These are phyloP conservation scores for Pseudogymnoascus sp. DNA, from an alignment of 2,329 filamentous ascomycete species.

Conservation along the genomic window DNA sequence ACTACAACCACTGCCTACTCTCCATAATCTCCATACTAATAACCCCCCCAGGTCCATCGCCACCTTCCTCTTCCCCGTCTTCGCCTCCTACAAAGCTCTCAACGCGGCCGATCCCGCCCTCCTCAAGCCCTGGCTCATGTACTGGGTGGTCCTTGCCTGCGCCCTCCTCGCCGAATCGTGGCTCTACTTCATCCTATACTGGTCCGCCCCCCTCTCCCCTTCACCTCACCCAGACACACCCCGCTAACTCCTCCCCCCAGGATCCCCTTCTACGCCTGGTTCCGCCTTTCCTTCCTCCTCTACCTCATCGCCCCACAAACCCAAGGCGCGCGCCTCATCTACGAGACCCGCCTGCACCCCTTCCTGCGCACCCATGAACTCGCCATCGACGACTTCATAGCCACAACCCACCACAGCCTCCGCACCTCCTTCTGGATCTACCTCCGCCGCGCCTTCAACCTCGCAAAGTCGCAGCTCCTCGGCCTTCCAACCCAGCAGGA, in stretches of 20 bases:
- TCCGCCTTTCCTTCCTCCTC: slow-evolving; percentile 77
- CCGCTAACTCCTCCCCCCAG: slow-evolving; percentile 31
- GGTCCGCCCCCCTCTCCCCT: slow-evolving; percentile 40
- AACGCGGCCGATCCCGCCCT: slow-evolving; percentile 84
- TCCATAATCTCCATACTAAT: slow-evolving; percentile 16
- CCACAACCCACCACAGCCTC: slow-evolving; percentile 68
- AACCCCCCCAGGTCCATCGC: slow-evolving; percentile 59
- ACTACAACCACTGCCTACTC: slow-evolving; percentile 12
- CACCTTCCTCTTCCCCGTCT: slow-evolving; percentile 89
- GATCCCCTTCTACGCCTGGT: slow-evolving; percentile 90
- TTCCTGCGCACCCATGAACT: slow-evolving; percentile 81
- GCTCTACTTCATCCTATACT: slow-evolving; percentile 77
- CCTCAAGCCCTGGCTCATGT: slow-evolving; percentile 97
- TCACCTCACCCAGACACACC: not conserved
- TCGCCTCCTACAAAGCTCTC: slow-evolving; percentile 96
- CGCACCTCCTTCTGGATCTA: slow-evolving; percentile 71
- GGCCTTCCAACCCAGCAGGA: slow-evolving; percentile 56
- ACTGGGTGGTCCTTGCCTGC: slow-evolving; percentile 89
- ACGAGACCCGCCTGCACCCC: slow-evolving; percentile 77
- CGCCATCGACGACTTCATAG: slow-evolving; percentile 86
- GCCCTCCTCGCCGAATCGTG: slow-evolving; percentile 78
- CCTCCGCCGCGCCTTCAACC: slow-evolving; percentile 62
- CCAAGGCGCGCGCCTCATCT: slow-evolving; percentile 83
- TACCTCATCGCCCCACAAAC: slow-evolving; percentile 97
- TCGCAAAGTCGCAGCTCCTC: slow-evolving; percentile 69